A percentile compares a stretch with the other conserved stretches of the same genome.
These are phyloP conservation scores for Carex parvula DNA, from an alignment of 176 grass and related monocot species.

Conservation along the genomic window DNA sequence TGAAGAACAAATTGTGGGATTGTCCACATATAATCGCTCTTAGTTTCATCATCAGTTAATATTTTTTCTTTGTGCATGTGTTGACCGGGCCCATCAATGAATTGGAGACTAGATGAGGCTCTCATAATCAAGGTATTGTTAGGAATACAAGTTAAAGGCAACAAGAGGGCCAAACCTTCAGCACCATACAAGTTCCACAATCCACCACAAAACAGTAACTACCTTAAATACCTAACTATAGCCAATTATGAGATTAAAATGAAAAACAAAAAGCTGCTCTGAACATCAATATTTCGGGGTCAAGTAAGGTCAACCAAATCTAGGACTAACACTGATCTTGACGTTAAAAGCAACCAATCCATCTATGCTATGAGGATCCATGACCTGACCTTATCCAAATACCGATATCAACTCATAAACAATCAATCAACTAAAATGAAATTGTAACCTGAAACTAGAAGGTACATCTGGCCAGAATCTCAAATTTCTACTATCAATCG, in stretches of 20 bases:
- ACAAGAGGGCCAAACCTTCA: background rate
- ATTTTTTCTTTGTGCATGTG: background rate
- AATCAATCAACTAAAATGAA: background rate
- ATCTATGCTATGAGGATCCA: background rate
- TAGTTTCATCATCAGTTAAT: background rate
- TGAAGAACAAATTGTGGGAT: background rate
- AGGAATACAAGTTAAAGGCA: background rate
- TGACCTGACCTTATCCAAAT: background rate
- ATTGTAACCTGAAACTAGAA: slow-evolving; percentile 22
- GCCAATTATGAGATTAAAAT: background rate
- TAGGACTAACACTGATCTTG: background rate
- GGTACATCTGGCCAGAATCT: slow-evolving; percentile 28
- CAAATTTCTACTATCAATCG: background rate
- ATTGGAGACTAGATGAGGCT: background rate
- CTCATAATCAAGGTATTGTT: background rate
- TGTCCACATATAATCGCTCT: background rate
- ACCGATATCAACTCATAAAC: background rate
- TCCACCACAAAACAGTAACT: background rate
- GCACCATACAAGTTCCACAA: background rate
- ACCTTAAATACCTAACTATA: background rate
- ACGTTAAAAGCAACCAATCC: background rate
- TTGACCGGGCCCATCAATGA: no score
- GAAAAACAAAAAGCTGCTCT: background rate
- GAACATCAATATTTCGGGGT: background rate
- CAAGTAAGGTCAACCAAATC: background rate